Evolutionary conservation across 2,329 filamentous ascomycete species (phyloP).

Genomic region (Alternaria gansuensis): DNA sequence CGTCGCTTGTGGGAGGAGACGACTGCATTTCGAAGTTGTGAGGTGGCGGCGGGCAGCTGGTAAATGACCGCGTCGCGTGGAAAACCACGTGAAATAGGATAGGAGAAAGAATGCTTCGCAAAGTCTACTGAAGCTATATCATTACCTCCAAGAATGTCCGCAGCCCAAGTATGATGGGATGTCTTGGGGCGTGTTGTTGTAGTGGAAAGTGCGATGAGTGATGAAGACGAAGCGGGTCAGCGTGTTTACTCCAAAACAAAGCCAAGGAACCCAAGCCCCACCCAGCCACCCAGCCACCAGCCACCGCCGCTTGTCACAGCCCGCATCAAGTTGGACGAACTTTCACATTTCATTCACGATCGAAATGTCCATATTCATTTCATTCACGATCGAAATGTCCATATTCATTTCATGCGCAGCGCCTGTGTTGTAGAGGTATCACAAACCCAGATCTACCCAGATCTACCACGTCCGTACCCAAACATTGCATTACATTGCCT

Average conservation of each 20-base stretch:
- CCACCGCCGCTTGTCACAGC: neutral
- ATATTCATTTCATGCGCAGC: neutral
- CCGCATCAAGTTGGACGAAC: neutral
- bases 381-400: neutral
- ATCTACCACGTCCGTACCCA: neutral
- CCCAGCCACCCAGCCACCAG: neutral
- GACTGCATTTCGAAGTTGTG: constrained; percentile 45
- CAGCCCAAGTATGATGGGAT: constrained; percentile 32
- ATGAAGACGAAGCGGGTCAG: constrained; percentile 32
- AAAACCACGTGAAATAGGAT: constrained; percentile 38
- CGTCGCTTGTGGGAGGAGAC: constrained; percentile 49
- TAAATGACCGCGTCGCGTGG: constrained; percentile 43
- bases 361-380: neutral
- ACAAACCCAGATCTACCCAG: constrained; percentile 11
- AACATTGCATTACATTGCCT: constrained; percentile 16
- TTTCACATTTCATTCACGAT: neutral
- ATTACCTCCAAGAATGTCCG: constrained; percentile 29
- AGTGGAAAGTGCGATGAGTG: constrained; percentile 45
- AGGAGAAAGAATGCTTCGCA: constrained; percentile 44
- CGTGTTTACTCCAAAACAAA: constrained; percentile 34
- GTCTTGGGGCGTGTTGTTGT: constrained; percentile 24
- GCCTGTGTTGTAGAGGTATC: constrained; percentile 17
- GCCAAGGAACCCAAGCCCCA: constrained; percentile 27
- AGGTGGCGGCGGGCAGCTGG: constrained; percentile 33
- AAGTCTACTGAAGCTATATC: constrained; percentile 28